Percentiles rank a stretch among this genome's conserved stretches.
These are phyloP conservation scores for Taiozyma onychis DNA, from an alignment of 1,139 yeast genomes.

Conservation along the genomic window DNA sequence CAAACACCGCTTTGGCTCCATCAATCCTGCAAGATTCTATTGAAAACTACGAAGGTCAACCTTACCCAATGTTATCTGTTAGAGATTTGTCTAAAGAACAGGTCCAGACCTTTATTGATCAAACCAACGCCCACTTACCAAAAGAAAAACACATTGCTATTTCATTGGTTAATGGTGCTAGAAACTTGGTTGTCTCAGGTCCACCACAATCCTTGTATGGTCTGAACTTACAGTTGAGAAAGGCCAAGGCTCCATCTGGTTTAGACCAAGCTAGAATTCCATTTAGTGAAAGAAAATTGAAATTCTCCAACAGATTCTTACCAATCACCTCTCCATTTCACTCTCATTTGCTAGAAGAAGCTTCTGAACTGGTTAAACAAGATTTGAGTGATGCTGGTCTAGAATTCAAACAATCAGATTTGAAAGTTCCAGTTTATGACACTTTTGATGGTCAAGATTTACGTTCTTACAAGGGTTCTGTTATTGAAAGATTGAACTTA, in stretches of 20 bases:
- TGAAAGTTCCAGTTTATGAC: slow-evolving; percentile 86
- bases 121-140: slow-evolving; percentile 92
- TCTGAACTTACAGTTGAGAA: slow-evolving; percentile 84
- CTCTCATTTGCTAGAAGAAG: slow-evolving; percentile 74
- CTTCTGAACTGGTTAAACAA: slow-evolving; percentile 57
- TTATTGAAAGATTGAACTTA: slow-evolving; percentile 63
- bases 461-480: slow-evolving; percentile 45
- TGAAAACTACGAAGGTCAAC: slow-evolving; percentile 93
- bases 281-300: slow-evolving; percentile 84
- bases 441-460: slow-evolving; percentile 83
- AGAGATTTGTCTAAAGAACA: slow-evolving; percentile 79
- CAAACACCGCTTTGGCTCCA: slow-evolving; percentile 92
- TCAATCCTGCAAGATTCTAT: slow-evolving; percentile 88
- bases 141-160: slow-evolving; percentile 84
- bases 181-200: slow-evolving; percentile 93
- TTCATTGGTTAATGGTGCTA: slow-evolving; percentile 90
- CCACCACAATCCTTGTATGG: slow-evolving; percentile 99
- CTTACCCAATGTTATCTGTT: slow-evolving; percentile 95
- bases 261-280: slow-evolving; percentile 95
- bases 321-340: slow-evolving; percentile 98
- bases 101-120: slow-evolving; percentile 72
- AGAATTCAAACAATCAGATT: slow-evolving; percentile 46
- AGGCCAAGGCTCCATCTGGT: slow-evolving; percentile 92
- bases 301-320: slow-evolving; percentile 87
- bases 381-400: slow-evolving; percentile 59